These are phyloP conservation scores for Hanseniaspora uvarum DNA, from an alignment of 1,139 yeast species.

Conservation along the genomic window DNA sequence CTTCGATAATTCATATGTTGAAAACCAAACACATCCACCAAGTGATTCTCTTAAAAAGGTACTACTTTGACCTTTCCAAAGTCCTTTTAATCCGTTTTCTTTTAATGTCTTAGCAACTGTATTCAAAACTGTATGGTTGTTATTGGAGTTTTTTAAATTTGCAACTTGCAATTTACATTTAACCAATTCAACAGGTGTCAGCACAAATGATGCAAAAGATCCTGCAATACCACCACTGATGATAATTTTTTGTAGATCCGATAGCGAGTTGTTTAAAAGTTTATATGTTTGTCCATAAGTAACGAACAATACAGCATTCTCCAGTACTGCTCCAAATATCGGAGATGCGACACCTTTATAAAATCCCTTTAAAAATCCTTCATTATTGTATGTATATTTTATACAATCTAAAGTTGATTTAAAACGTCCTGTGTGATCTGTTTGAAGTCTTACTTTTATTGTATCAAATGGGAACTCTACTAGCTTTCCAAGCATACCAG, in stretches of 20 bases:
- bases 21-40: conserved; percentile 93
- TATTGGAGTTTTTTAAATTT: conserved; percentile 28
- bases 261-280: conserved; percentile 20
- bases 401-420: conserved; percentile 42
- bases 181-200: conserved; percentile 82
- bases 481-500: conserved; percentile 77
- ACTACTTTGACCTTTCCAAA: conserved; percentile 84
- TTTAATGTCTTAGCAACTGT: conserved; percentile 40
- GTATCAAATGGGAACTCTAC: conserved; percentile 92
- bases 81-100: conserved; percentile 48
- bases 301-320: conserved; percentile 63
- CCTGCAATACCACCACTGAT: conserved; percentile 77
- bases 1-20: conserved; percentile 60
- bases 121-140: conserved; percentile 27
- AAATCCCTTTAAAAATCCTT: conserved; percentile 54
- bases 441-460: conserved; percentile 76
- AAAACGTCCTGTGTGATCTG: conserved; percentile 42
- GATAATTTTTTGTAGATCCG: conserved; percentile 38
- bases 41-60: conserved; percentile 75
- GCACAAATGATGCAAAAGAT: conserved; percentile 64
- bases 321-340: conserved; percentile 75
- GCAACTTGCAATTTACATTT: conserved; percentile 85
- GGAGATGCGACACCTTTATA: conserved; percentile 73
- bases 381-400: conserved; percentile 46
- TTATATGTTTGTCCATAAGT: conserved; percentile 45